phyloP scores from a whole-genome alignment of 1,139 yeast genomes.

The Debaryomyces psychrophilus region DNA sequence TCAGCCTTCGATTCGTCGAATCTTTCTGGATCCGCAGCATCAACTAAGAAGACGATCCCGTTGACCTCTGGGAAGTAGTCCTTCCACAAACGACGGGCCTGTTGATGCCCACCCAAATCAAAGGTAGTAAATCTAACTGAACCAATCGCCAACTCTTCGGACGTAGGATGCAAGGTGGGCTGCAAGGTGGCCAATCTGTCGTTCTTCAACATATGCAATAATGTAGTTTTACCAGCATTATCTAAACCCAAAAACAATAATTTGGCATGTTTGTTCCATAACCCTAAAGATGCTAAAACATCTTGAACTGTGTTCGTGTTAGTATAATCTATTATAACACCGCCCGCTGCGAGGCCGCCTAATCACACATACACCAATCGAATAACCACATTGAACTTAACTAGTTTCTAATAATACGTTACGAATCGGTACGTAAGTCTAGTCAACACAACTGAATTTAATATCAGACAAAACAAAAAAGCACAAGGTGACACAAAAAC shows the following conservation, averaged over 20 bases:
- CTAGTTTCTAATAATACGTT: not conserved
- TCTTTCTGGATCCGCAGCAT: conserved; percentile 95
- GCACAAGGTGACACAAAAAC: not conserved
- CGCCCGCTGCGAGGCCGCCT: not conserved
- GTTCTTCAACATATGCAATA: conserved; percentile 94
- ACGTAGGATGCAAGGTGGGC: conserved; percentile 98
- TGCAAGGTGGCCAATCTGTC: conserved; percentile 97
- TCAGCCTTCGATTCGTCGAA: conserved; percentile 94
- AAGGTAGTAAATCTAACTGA: conserved; percentile 96
- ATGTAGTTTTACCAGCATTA: conserved; percentile 97
- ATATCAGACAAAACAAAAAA: not conserved
- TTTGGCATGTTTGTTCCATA: conserved; percentile 98
- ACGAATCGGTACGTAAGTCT: not conserved
- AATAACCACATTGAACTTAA: conserved; percentile 38
- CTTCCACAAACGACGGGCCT: conserved; percentile 99
- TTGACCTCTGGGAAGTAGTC: conserved; percentile 99
- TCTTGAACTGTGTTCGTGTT: conserved; percentile 65
- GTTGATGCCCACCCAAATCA: conserved; percentile 97
- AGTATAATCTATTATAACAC: conserved; percentile 1
- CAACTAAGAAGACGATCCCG: conserved; percentile 95
- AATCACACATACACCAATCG: conserved; percentile 47
- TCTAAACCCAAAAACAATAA: conserved; percentile 93
- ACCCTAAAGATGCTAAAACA: conserved; percentile 87
- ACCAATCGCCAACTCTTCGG: conserved; percentile 97
- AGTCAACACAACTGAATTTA: not conserved